Evolutionary conservation across 345 rosid species (phyloP).

Genomic region (Citrus reticulata): DNA sequence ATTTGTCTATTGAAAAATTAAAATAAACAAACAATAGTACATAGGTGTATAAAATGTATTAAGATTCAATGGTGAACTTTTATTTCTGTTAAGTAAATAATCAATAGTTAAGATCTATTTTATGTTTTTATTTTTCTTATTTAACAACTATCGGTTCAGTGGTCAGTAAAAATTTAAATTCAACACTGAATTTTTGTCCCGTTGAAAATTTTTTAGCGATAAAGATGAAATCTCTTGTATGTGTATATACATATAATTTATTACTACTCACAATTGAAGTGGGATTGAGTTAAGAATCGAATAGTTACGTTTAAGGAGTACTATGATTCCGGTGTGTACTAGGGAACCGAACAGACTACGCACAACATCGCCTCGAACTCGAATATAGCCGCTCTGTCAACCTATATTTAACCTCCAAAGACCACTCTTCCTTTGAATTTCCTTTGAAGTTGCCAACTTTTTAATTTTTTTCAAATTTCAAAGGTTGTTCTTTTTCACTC

Average conservation of each 20-base stretch:
- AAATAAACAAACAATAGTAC: no score
- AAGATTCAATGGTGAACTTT: no score
- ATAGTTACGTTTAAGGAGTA: not conserved
- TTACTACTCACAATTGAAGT: not conserved
- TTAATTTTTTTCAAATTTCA: not conserved
- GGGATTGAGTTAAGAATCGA: not conserved
- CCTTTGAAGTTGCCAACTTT: not conserved
- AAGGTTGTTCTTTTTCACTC: not conserved
- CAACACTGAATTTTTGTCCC: no score
- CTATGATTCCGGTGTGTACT: not conserved
- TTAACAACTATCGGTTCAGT: no score
- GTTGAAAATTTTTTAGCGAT: no score
- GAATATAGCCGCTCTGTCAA: not conserved
- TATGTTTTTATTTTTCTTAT: no score
- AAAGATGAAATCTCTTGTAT: no score
- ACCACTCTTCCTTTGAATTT: not conserved
- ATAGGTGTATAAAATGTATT: no score
- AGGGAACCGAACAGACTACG: not conserved
- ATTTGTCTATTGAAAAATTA: no score
- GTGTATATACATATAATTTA: no score
- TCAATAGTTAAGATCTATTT: no score
- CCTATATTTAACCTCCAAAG: not conserved
- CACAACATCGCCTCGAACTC: not conserved
- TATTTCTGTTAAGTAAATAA: no score
- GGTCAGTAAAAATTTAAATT: accelerated